A percentile compares a stretch with the other conserved stretches of the same genome.
phyloP scores from a whole-genome alignment of 768 basidiomycete species.

The Filobasidium floriforme region DNA sequence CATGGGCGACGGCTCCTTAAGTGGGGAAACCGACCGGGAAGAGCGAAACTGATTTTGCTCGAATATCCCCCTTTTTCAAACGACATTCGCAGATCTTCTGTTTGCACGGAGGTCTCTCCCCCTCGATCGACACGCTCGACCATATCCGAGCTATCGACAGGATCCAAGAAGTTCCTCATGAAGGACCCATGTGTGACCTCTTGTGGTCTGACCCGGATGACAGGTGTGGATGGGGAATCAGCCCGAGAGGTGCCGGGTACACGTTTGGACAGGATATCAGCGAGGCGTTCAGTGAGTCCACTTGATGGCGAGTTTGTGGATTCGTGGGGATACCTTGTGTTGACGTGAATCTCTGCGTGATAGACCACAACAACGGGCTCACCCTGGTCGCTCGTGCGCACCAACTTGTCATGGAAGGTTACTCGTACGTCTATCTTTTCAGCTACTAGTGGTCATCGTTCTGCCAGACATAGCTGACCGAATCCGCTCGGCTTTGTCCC shows the following conservation, averaged over 20 bases:
- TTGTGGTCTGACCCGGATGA: slow-evolving; percentile 99
- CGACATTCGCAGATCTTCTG: slow-evolving; percentile 78
- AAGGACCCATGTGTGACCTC: slow-evolving; percentile 99
- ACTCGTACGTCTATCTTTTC: slow-evolving; percentile 35
- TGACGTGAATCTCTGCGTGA: neutral
- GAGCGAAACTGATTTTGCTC: neutral
- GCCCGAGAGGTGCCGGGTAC: slow-evolving; percentile 95
- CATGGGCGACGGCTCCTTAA: neutral
- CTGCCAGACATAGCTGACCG: neutral
- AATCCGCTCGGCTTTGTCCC: neutral
- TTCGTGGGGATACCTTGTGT: neutral
- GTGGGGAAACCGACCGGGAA: neutral
- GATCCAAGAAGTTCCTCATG: slow-evolving; percentile 98
- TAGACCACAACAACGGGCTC: slow-evolving; percentile 89
- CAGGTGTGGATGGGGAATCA: slow-evolving; percentile 98
- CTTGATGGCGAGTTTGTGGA: neutral
- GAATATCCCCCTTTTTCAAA: neutral
- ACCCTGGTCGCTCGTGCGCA: slow-evolving; percentile 91
- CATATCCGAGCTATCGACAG: slow-evolving; percentile 98
- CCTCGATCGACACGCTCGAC: slow-evolving; percentile 98
- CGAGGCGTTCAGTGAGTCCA: slow-evolving; percentile 69
- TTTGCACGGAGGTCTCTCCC: slow-evolving; percentile 92
- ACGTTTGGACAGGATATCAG: slow-evolving; percentile 99
- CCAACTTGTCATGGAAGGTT: slow-evolving; percentile 95
- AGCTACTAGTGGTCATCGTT: neutral